Base-by-base conservation (phyloP, 1,284 basidiomycete species). In the Pseudozyma hubeiensis region DNA sequence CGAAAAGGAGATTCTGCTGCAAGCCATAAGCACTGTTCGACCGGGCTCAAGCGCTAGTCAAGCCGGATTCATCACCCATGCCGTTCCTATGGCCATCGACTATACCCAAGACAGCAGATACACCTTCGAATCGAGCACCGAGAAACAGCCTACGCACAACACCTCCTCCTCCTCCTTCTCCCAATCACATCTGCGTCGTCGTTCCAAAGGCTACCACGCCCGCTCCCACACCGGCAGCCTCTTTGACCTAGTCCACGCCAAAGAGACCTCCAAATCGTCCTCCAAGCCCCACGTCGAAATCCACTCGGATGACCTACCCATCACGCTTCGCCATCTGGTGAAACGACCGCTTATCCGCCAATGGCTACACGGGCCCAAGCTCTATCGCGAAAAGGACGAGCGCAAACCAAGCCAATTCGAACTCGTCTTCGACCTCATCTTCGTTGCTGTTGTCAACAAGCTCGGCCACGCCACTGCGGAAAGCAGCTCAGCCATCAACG, bases 371-470 rank as follows among this genome's bases (percentile, higher is more conserved):
- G 67, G 79, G 34, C 79, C 77, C 40, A 67, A 80, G 50, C 58
- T 84, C 46, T 84, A 79, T 52, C 67, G 80, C 33, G 84, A 85
- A 47, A 68, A 64, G 19, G 75, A 75, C 60, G 80, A 81, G 45
- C 71, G 84, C 11, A 68, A 78, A 30, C 75, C 82, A 1, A 72
- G 69, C 10, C 79, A 82, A 30, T 82, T 83, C 51, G 84, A 85
- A 54, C 79, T 85, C 16, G 83, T 85, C 39, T 84, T 83, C 34
- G 84, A 84, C 54, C 68, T 83, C 19, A 76, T 80, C 64, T 78
- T 83, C 45, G 80, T 81, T 48, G 70, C 70, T 13, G 70, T 73
- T 2, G 70, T 73, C 31, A 73, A 73, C 37, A 80, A 79, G 14
- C 64, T 81, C n/a, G 75, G 78, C 10, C 80, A 81, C 39, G 49